phyloP scores from a whole-genome alignment of 2,329 filamentous ascomycete species.

The Xylariaceae sp. region DNA sequence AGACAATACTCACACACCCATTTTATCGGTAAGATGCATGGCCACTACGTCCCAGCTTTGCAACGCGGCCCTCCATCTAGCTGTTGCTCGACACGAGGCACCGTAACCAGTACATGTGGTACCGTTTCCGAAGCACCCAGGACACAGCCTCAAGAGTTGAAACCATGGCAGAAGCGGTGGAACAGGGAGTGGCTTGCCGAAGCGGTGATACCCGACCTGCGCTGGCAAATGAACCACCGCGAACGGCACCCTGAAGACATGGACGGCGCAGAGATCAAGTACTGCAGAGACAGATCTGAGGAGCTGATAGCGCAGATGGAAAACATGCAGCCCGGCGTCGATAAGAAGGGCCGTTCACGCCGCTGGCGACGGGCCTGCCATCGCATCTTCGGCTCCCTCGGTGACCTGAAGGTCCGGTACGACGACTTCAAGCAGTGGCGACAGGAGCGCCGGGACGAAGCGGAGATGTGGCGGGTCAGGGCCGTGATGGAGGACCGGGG shows the following conservation, averaged over 20 bases:
- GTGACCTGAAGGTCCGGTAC: background rate
- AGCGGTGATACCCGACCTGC: background rate
- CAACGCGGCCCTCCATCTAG: too few relatives aligned
- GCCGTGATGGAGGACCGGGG: background rate
- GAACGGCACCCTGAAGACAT: too few relatives aligned
- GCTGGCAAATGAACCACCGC: background rate
- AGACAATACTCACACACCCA: too few relatives aligned
- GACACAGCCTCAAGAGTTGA: background rate
- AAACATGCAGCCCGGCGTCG: background rate
- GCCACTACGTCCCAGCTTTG: too few relatives aligned
- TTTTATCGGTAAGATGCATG: too few relatives aligned
- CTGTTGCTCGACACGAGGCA: too few relatives aligned
- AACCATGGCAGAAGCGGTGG: background rate
- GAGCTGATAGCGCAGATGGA: too few relatives aligned
- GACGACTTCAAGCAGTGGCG: constrained; percentile 1
- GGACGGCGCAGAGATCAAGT: background rate
- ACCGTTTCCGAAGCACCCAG: too few relatives aligned
- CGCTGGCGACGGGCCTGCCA: too few relatives aligned
- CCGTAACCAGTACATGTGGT: too few relatives aligned
- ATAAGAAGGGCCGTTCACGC: too few relatives aligned
- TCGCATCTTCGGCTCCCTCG: background rate
- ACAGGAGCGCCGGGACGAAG: background rate
- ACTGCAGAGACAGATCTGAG: background rate
- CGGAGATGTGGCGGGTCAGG: background rate
- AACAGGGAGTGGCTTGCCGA: background rate